A percentile compares a stretch with the other conserved stretches of the same genome.
phyloP scores from a whole-genome alignment of 208 protist species.

The Sergeia podlipaevii region DNA sequence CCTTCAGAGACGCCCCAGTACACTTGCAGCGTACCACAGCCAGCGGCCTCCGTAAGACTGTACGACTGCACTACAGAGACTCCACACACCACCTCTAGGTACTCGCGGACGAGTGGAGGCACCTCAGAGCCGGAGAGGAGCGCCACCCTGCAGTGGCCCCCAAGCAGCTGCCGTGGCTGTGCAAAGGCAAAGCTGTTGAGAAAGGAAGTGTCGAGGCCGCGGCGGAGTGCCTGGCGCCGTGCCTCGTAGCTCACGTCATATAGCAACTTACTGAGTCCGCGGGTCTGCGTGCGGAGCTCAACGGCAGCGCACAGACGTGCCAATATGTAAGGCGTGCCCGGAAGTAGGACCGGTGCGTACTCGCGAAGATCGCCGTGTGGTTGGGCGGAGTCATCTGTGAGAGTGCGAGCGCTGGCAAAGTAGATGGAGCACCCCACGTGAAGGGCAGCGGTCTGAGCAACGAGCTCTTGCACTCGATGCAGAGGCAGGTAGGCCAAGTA shows the following conservation, averaged over 20 bases:
- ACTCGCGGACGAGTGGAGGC: slow-evolving; percentile 51
- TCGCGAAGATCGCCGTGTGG: slow-evolving; percentile 73
- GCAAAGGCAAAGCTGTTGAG: slow-evolving; percentile 72
- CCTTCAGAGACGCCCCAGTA: slow-evolving; percentile 29
- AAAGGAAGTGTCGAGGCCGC: slow-evolving; percentile 70
- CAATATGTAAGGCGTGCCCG: slow-evolving; percentile 60
- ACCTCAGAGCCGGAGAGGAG: slow-evolving; percentile 54
- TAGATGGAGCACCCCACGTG: slow-evolving; percentile 40
- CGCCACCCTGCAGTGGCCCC: slow-evolving; percentile 56
- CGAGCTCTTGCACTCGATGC: slow-evolving; percentile 74
- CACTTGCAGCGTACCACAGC: slow-evolving; percentile 31
- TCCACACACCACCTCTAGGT: slow-evolving; percentile 64
- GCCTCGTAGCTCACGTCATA: slow-evolving; percentile 67
- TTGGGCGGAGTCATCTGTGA: slow-evolving; percentile 29
- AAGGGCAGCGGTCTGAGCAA: slow-evolving; percentile 35
- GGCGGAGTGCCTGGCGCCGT: slow-evolving; percentile 39
- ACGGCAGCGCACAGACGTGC: slow-evolving; percentile 44
- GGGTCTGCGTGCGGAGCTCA: slow-evolving; percentile 30
- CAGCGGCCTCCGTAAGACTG: slow-evolving; percentile 40
- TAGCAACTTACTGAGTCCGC: slow-evolving; percentile 31
- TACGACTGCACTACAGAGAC: slow-evolving; percentile 51
- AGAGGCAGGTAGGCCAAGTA: slow-evolving; percentile 85
- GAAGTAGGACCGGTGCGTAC: slow-evolving; percentile 63
- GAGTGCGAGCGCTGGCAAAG: slow-evolving; percentile 59
- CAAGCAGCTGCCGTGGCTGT: slow-evolving; percentile 65